These are phyloP conservation scores for Dipteronia sinensis DNA, from an alignment of 345 rosid genomes.

Conservation along the genomic window DNA sequence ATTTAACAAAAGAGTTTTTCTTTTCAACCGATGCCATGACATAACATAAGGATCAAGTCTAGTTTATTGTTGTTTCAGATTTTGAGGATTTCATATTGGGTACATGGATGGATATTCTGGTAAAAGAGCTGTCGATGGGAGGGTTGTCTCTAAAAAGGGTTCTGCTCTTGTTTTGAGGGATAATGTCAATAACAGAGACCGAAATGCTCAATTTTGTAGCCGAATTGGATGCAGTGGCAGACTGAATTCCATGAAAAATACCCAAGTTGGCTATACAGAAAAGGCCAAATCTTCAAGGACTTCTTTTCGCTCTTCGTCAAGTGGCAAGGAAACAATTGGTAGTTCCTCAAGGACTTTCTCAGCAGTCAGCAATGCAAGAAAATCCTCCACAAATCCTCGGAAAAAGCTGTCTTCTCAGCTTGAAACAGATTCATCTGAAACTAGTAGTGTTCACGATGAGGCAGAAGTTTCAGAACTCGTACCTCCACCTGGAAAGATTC, in stretches of 20 bases:
- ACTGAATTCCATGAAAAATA: constrained; percentile 50
- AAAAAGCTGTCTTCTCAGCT: constrained; percentile 49
- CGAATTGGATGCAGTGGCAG: constrained; percentile 68
- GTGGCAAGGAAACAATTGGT: constrained; percentile 67
- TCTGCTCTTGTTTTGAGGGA: constrained; percentile 62
- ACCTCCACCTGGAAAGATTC: constrained; percentile 43
- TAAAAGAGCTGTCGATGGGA: constrained; percentile 54
- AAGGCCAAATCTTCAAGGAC: constrained; percentile 60
- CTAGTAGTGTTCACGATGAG: constrained; percentile 58
- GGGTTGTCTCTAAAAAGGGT: constrained; percentile 52
- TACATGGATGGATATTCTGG: constrained; percentile 80
- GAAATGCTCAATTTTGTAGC: constrained; percentile 57
- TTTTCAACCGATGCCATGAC: not conserved
- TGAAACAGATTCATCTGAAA: constrained; percentile 72
- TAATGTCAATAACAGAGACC: constrained; percentile 52
- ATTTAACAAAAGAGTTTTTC: not conserved
- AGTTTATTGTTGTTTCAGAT: constrained; percentile 36
- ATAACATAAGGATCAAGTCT: not conserved
- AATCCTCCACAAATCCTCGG: constrained; percentile 42
- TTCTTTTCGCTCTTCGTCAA: constrained; percentile 45
- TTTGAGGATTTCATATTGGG: constrained; percentile 15
- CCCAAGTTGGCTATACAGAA: constrained; percentile 46
- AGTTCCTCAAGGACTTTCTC: constrained; percentile 61
- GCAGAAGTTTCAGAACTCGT: constrained; percentile 42
- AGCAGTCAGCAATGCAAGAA: constrained; percentile 38